Evolutionary conservation across 192 early-diverging fungal genomes (phyloP).

Genomic region (Helicostylum pulchrum): DNA sequence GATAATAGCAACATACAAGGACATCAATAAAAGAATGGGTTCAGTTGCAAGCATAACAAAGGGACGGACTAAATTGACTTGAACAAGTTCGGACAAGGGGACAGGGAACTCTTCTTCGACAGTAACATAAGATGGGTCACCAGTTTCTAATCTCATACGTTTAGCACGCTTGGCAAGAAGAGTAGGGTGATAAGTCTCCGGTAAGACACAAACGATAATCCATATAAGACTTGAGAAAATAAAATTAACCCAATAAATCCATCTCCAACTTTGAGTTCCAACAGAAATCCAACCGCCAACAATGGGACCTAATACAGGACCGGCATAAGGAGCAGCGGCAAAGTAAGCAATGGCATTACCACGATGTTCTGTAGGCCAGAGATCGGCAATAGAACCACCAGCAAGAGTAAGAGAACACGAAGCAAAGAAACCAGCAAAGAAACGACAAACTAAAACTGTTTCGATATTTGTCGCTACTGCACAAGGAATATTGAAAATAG

Average conservation of each 20-base stretch:
- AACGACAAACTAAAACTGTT: constrained; percentile 27
- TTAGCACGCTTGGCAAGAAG: constrained; percentile 20
- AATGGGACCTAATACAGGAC: constrained; percentile 29
- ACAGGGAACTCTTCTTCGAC: constrained; percentile 27
- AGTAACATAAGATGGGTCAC: constrained; percentile 26
- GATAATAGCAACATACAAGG: constrained; percentile 27
- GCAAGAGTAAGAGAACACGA: constrained; percentile 26
- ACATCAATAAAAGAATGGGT: constrained; percentile 30
- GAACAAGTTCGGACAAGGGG: constrained; percentile 16
- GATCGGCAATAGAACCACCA: constrained; percentile 25
- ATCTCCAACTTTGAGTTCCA: constrained; percentile 27
- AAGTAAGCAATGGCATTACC: constrained; percentile 33
- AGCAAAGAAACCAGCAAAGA: constrained; percentile 27
- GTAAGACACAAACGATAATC: constrained; percentile 18
- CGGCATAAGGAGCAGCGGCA: constrained; percentile 28
- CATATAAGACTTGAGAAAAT: constrained; percentile 28
- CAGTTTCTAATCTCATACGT: constrained; percentile 17
- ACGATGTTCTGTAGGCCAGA: constrained; percentile 18
- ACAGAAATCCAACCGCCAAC: constrained; percentile 32
- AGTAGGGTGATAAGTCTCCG: constrained; percentile 24
- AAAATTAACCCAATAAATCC: constrained; percentile 35
- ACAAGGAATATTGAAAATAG: constrained; percentile 33
- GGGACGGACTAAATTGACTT: constrained; percentile 22
- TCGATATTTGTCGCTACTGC: constrained; percentile 29
- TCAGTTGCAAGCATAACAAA: constrained; percentile 30